phyloP scores from a whole-genome alignment of 2,329 filamentous ascomycete species.

The Clarireedia paspali region DNA sequence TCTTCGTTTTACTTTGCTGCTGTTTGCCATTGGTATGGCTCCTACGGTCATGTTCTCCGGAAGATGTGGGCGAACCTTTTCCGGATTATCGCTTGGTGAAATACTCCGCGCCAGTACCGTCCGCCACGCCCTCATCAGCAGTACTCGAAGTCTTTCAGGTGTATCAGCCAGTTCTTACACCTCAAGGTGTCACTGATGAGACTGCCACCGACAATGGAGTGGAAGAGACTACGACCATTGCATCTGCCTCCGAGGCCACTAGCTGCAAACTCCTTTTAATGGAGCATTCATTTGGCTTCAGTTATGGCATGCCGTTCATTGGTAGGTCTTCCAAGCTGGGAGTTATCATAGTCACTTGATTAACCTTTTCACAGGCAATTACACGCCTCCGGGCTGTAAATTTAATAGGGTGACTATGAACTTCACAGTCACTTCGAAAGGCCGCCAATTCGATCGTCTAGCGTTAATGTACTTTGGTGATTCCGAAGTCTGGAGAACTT shows the following conservation, averaged over 20 bases:
- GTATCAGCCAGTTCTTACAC: slow-evolving; percentile 54
- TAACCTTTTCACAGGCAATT: slow-evolving; percentile 40
- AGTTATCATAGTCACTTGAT: slow-evolving; percentile 5
- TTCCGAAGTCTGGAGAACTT: slow-evolving; percentile 75
- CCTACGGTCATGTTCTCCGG: not conserved
- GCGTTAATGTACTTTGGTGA: slow-evolving; percentile 70
- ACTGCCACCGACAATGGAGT: slow-evolving; percentile 25
- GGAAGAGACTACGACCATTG: slow-evolving; percentile 18
- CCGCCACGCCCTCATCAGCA: slow-evolving; percentile 18
- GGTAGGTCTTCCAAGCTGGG: slow-evolving; percentile 38
- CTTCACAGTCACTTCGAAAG: slow-evolving; percentile 63
- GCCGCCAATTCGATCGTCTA: slow-evolving; percentile 69
- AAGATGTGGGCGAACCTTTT: not conserved
- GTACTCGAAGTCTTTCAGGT: slow-evolving; percentile 61
- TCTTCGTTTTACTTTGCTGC: not conserved
- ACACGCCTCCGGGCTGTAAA: slow-evolving; percentile 57
- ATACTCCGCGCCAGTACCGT: slow-evolving; percentile 16
- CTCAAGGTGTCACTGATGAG: slow-evolving; percentile 34
- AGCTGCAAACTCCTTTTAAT: slow-evolving; percentile 54
- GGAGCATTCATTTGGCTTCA: slow-evolving; percentile 62
- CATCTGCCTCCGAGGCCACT: slow-evolving; percentile 21
- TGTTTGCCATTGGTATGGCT: slow-evolving; percentile 10
- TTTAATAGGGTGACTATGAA: slow-evolving; percentile 74
- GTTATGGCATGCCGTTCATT: slow-evolving; percentile 67
- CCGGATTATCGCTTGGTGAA: slow-evolving; percentile 15